Percentiles rank a stretch among this genome's conserved stretches.
Evolutionary conservation across 129 eudicot species (phyloP).

Genomic region (Saposhnikovia divaricata): DNA sequence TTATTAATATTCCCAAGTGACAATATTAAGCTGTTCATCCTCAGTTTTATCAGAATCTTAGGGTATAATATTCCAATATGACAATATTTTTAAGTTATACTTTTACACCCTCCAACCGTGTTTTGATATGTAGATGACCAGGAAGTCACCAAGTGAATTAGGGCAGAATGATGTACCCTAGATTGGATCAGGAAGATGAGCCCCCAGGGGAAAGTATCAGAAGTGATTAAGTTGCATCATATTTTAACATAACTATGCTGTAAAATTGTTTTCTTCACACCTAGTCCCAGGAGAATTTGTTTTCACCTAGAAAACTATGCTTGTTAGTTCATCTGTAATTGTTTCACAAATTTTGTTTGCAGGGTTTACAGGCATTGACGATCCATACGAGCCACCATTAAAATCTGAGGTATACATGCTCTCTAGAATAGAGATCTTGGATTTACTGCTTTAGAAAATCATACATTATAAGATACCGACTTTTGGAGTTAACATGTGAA

Average conservation of each 20-base stretch:
- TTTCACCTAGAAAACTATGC: not conserved
- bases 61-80: too few relatives aligned
- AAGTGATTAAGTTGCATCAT: not conserved
- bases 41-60: not conserved
- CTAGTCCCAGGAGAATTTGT: not conserved
- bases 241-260: not conserved
- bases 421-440: not conserved
- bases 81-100: not conserved
- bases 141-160: not conserved
- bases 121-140: not conserved
- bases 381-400: constrained; percentile 83
- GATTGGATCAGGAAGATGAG: not conserved
- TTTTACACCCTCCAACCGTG: not conserved
- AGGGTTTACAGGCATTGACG: constrained; percentile 97
- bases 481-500: not conserved
- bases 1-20: not conserved
- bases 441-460: not conserved
- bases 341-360: constrained; percentile 17
- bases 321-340: not conserved
- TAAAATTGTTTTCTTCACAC: not conserved
- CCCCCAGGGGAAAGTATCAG: not conserved
- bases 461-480: not conserved
- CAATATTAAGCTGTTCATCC: not conserved
- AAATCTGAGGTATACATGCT: constrained; percentile 62
- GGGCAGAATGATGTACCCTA: not conserved